Evolutionary conservation across 2,329 filamentous ascomycete species (phyloP).

Genomic region (Botrytis cinerea): DNA sequence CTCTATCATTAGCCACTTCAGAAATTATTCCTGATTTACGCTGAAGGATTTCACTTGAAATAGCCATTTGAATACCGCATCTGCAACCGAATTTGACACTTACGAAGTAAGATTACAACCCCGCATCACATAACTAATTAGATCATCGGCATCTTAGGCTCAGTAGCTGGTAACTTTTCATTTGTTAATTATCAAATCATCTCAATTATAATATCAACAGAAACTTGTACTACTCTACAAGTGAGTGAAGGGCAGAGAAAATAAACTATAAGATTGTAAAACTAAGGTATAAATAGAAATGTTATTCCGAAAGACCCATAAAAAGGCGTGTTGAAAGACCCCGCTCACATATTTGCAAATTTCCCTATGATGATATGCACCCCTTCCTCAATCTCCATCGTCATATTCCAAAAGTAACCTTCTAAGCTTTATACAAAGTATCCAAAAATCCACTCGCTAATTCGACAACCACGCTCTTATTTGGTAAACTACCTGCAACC

Average conservation of each 20-base stretch:
- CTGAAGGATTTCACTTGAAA: too few species aligned
- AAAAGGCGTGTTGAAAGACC: background rate
- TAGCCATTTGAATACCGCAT: too few species aligned
- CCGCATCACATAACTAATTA: too few species aligned
- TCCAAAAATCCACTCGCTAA: slow-evolving; percentile 90
- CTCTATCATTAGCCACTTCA: too few species aligned
- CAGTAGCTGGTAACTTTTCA: too few species aligned
- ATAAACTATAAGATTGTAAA: background rate
- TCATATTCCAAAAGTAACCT: background rate
- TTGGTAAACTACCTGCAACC: slow-evolving; percentile 89
- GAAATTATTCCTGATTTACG: too few species aligned
- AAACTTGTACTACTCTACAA: background rate
- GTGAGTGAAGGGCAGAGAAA: background rate
- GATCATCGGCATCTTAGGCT: too few species aligned
- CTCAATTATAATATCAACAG: too few species aligned
- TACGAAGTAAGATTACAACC: too few species aligned
- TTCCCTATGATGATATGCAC: background rate
- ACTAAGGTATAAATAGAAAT: slow-evolving; percentile 1
- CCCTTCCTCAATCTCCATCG: background rate
- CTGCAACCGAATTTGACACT: too few species aligned
- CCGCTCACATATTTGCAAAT: slow-evolving; percentile 7
- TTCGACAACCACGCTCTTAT: slow-evolving; percentile 92
- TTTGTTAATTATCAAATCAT: too few species aligned
- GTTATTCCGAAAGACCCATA: background rate
- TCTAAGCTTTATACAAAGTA: slow-evolving; percentile 81